A percentile compares a stretch with the other conserved stretches of the same genome.
Evolutionary conservation across 345 rosid species (phyloP).

Genomic region (Citrus cavaleriei): DNA sequence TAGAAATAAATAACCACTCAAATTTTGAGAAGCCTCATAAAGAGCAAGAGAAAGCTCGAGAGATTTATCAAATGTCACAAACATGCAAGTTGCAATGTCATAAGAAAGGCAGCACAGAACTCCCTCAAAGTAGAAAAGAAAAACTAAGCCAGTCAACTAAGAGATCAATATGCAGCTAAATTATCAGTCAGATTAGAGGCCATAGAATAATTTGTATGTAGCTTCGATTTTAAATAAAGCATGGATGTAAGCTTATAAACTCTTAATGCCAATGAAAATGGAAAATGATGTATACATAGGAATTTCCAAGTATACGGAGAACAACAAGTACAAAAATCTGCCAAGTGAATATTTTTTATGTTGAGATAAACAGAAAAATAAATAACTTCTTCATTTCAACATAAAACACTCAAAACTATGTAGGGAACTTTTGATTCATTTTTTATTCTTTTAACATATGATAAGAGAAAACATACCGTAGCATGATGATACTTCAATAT

Average conservation of each 20-base stretch:
- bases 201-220: background rate
- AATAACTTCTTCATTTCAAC: background rate
- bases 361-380: background rate
- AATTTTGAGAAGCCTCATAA: background rate
- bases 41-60: background rate
- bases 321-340: background rate
- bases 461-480: constrained; percentile 37
- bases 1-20: background rate
- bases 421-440: background rate
- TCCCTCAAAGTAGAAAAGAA: background rate
- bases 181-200: background rate
- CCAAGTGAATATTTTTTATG: background rate
- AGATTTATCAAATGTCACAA: background rate
- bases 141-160: background rate
- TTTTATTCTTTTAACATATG: background rate
- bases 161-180: background rate
- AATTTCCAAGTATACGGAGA: background rate
- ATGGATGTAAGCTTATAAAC: background rate
- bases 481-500: constrained; percentile 83
- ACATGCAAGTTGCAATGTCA: background rate
- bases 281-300: background rate
- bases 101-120: background rate
- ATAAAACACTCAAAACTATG: background rate
- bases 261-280: background rate
- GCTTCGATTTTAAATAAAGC: background rate